These are phyloP conservation scores for Euphorbia schlechtendalii DNA, from an alignment of 441 rosid genomes.

Conservation along the genomic window DNA sequence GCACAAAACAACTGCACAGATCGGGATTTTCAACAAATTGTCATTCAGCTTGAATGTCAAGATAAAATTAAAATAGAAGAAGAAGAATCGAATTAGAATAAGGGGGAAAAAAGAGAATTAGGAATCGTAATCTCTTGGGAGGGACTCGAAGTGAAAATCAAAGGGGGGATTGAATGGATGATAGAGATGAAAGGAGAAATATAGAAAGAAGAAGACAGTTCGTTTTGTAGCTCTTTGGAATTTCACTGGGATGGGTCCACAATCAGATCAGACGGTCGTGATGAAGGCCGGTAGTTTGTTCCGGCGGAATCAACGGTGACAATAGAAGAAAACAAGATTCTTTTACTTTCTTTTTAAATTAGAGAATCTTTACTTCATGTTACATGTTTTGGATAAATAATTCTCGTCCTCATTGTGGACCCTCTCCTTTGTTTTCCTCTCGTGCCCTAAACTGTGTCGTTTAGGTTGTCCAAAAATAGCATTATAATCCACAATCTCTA, in stretches of 20 bases:
- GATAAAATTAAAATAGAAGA: background rate
- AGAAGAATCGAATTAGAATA: too few relatives aligned
- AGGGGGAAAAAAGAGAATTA: conserved; percentile 1
- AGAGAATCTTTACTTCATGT: conserved; percentile 15
- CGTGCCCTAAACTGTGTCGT: too few relatives aligned
- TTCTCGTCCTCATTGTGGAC: too few relatives aligned
- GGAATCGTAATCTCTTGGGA: conserved; percentile 28
- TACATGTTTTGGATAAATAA: background rate
- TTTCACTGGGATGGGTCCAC: conserved; percentile 15
- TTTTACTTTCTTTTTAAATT: background rate
- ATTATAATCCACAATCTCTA: too few relatives aligned
- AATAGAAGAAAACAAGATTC: conserved; percentile 5
- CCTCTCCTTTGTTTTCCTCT: too few relatives aligned
- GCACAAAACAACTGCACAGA: conserved; percentile 25
- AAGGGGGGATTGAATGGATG: conserved; percentile 12
- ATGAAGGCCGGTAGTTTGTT: conserved; percentile 14
- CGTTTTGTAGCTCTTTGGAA: too few relatives aligned
- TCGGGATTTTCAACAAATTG: conserved; percentile 19
- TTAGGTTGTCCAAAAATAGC: too few relatives aligned
- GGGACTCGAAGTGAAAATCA: conserved; percentile 28
- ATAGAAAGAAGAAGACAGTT: background rate
- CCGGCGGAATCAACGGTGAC: conserved; percentile 24
- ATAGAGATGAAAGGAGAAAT: conserved; percentile 14
- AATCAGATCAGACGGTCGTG: conserved; percentile 23
- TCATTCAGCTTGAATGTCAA: background rate